These are phyloP conservation scores for Diaporthe australafricana DNA, from an alignment of 2,329 filamentous ascomycete genomes.

Conservation along the genomic window DNA sequence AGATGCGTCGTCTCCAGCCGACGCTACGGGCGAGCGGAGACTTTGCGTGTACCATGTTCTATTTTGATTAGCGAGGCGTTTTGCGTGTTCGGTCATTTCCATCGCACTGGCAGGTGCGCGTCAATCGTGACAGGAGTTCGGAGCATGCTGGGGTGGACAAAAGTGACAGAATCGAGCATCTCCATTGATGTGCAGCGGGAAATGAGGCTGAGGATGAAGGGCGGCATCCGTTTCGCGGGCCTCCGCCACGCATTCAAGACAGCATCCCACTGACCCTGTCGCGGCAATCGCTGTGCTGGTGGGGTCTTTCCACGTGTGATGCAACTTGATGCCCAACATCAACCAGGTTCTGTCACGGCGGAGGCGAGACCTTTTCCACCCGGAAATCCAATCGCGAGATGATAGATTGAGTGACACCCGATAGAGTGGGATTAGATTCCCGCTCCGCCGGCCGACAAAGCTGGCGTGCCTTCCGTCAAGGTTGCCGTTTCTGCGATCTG, in stretches of 20 bases:
- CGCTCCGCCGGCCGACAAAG: neutral
- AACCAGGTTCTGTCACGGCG: slow-evolving; percentile 9
- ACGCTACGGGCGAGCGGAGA: slow-evolving; percentile 20
- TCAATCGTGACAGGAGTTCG: slow-evolving; percentile 20
- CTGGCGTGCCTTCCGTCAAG: neutral
- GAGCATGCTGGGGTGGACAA: neutral
- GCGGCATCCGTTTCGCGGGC: slow-evolving; percentile 23
- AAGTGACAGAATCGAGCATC: slow-evolving; percentile 7
- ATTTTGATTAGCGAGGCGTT: slow-evolving; percentile 34
- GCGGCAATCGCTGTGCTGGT: slow-evolving; percentile 2
- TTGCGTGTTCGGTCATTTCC: slow-evolving; percentile 33
- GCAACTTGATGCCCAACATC: slow-evolving; percentile 21
- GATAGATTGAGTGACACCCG: neutral
- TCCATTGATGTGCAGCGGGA: slow-evolving; percentile 11
- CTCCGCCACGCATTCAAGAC: neutral
- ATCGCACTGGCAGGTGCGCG: slow-evolving; percentile 20
- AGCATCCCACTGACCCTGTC: neutral
- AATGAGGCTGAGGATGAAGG: slow-evolving; percentile 35
- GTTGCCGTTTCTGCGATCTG: neutral
- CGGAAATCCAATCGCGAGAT: slow-evolving; percentile 1
- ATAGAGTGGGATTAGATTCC: neutral
- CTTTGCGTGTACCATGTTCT: neutral
- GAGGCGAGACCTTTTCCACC: neutral
- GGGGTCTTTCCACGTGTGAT: slow-evolving; percentile 22
- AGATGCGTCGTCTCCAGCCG: slow-evolving; percentile 17